Evolutionary conservation across 495 filamentous ascomycete species (phyloP), one percentile per base, ranked within the genome.

Genomic region (Tuber melanosporum): DNA sequence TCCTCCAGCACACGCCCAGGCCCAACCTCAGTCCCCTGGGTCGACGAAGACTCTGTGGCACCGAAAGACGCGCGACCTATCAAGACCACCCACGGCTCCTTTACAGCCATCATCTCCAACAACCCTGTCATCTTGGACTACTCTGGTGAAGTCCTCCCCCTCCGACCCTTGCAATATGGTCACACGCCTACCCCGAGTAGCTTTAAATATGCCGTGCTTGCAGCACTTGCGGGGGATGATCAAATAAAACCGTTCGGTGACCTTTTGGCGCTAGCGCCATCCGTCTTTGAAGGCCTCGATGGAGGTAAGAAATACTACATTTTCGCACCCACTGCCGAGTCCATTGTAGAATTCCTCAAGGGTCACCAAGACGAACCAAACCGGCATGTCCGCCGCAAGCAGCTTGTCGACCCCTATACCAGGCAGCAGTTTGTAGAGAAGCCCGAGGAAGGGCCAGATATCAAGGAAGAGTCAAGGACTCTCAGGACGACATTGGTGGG

Each of bases 301-400:
- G 47, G n/a, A 52, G 22, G 22, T 1, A n/a, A n/a, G 6, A 7
- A 52, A 52, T 52, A 52, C 20, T 52, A 52, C 20, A 3, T 52
- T 3, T 52, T 52, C 20, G 47, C 47, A 2, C 47, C 47, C 8
- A 52, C 47, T 3, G n/a, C 47, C 20, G 0, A 52, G 20, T 52
- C n/a, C 20, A 6, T 52, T 52, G 5, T 52, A n/a, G 47, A 52
- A 0, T 52, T 52, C 47, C 20, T 52, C 5, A n/a, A n/a, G 20
- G 6, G 7, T 6, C 3, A n/a, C 0, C 5, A 9, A 1, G 47
- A 0, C 6, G 22, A n/a, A 3, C 47, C 4, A 0, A 0, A 2
- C 5, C 7, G 20, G 8, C 22, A n/a, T 20, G 20, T 1, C 47
- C 20, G 5, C 47, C 20, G 47, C 47, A 3, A 52, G 20, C 6